Conservation (phyloP, 805 yeast genomes). For the Debaryomyces maramus region DNA sequence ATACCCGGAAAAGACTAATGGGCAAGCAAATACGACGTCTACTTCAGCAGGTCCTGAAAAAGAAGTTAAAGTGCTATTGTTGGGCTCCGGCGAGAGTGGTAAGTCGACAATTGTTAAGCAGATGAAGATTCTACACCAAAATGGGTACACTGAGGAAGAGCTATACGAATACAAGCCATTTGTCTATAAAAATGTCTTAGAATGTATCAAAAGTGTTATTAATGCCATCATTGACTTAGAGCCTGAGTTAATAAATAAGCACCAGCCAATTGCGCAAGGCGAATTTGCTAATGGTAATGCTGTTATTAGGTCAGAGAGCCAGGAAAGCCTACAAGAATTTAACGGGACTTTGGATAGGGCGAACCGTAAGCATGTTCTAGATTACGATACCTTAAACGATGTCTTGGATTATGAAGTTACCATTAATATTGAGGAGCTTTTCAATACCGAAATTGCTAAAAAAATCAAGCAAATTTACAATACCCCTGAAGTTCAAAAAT, state of each 20-base stretch:
- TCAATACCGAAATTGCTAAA: slow-evolving; percentile 50
- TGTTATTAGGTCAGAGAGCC: slow-evolving; percentile 1
- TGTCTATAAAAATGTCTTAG: slow-evolving; percentile 74
- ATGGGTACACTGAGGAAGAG: slow-evolving; percentile 72
- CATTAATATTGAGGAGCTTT: slow-evolving; percentile 51
- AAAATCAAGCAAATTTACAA: slow-evolving; percentile 58
- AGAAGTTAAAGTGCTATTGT: slow-evolving; percentile 70
- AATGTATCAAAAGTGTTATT: slow-evolving; percentile 70
- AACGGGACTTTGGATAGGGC: slow-evolving; percentile 9
- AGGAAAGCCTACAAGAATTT: slow-evolving; percentile 13
- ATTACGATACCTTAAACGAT: slow-evolving; percentile 41
- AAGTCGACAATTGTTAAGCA: slow-evolving; percentile 80
- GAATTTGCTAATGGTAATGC: slow-evolving; percentile 3
- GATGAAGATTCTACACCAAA: slow-evolving; percentile 74
- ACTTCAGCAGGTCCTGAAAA: slow-evolving; percentile 17
- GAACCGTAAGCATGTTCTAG: slow-evolving; percentile 20
- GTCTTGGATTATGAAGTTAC: slow-evolving; percentile 49
- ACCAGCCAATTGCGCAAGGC: slow-evolving; percentile 5
- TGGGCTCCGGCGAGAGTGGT: slow-evolving; percentile 89
- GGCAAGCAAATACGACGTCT: slow-evolving; percentile 2
- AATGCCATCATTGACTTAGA: slow-evolving; percentile 61
- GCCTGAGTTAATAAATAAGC: slow-evolving; percentile 34
- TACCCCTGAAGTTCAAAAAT: slow-evolving; percentile 52
- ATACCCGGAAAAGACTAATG: slow-evolving; percentile 6
- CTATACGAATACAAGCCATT: slow-evolving; percentile 72